Evolutionary conservation across 495 filamentous ascomycete genomes (phyloP).

Genomic region (Melanomma pulvis-pyrius): DNA sequence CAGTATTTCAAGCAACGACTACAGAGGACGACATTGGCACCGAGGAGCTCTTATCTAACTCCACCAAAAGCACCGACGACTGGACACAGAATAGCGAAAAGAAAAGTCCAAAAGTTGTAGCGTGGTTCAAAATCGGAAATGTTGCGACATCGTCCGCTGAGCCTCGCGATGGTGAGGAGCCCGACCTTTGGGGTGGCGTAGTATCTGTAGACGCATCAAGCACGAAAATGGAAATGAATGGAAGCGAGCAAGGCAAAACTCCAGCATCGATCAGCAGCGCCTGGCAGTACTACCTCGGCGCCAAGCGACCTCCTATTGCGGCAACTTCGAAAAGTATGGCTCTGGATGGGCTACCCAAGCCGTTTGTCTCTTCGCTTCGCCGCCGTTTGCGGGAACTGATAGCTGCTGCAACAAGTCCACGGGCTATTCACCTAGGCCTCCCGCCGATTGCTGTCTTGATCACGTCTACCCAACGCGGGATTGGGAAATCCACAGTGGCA

Average conservation of each 20-base stretch:
- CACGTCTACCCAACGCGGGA: conserved; percentile 84
- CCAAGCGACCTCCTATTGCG: conserved; percentile 57
- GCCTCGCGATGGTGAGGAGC: conserved; percentile 51
- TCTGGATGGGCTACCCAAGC: conserved; percentile 42
- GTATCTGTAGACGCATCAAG: conserved; percentile 78
- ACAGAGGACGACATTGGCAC: conserved; percentile 41
- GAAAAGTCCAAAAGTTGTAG: conserved; percentile 60
- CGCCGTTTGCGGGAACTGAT: conserved; percentile 82
- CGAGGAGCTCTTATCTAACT: conserved; percentile 39
- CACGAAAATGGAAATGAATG: conserved; percentile 86
- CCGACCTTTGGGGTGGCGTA: conserved; percentile 79
- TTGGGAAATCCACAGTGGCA: conserved; percentile 82
- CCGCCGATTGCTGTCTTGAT: conserved; percentile 86
- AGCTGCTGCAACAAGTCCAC: conserved; percentile 81
- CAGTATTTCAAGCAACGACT: conserved; percentile 63
- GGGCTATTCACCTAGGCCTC: conserved; percentile 81
- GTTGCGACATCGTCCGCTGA: conserved; percentile 60
- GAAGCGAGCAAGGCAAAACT: conserved; percentile 74
- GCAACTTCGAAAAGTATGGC: conserved; percentile 1
- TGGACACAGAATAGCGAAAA: background rate
- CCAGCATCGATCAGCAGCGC: conserved; percentile 71
- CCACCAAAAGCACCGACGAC: conserved; percentile 5
- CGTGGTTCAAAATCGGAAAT: conserved; percentile 86
- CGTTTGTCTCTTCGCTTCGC: conserved; percentile 68
- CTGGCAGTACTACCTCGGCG: conserved; percentile 85